A percentile compares a stretch with the other conserved stretches of the same genome.
Evolutionary conservation across 352 stramenopile species (phyloP).

Genomic region (Discostella stelligera): DNA sequence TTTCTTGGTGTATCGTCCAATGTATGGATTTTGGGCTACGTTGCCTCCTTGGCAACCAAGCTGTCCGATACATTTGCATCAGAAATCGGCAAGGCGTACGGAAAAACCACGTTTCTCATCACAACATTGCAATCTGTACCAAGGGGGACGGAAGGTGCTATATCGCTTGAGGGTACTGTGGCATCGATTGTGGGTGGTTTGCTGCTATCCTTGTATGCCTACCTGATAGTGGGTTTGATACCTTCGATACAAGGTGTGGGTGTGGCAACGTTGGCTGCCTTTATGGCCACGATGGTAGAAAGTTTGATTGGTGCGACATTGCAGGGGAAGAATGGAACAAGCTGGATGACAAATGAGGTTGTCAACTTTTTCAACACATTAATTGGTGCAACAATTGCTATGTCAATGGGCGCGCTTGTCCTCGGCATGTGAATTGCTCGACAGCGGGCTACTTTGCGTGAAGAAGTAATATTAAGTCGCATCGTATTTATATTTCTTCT

Average conservation of each 20-base stretch:
- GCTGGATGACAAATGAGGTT: conserved; percentile 82
- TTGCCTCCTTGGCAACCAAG: conserved; percentile 85
- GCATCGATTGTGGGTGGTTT: conserved; percentile 71
- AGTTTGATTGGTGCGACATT: conserved; percentile 78
- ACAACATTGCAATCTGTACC: conserved; percentile 83
- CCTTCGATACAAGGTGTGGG: conserved; percentile 20
- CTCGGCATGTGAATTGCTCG: conserved; percentile 18
- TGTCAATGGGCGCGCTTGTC: conserved; percentile 38
- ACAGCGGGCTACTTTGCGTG: no score
- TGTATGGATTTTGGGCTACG: conserved; percentile 63
- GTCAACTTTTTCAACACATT: conserved; percentile 84
- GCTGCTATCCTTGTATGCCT: conserved; percentile 62
- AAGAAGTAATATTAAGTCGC: no score
- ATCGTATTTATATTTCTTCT: neutral
- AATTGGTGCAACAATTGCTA: conserved; percentile 74
- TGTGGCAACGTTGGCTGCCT: conserved; percentile 61
- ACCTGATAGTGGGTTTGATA: conserved; percentile 48
- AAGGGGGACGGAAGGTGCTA: conserved; percentile 83
- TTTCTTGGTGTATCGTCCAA: conserved; percentile 60
- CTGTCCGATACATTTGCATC: conserved; percentile 85
- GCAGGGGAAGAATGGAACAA: conserved; percentile 68
- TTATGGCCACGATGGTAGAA: conserved; percentile 82
- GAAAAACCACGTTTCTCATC: conserved; percentile 86
- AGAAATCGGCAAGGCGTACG: conserved; percentile 87
- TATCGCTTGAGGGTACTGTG: conserved; percentile 82